Base-by-base conservation (phyloP, 23 red algal species). In the Gracilaria domingensis region DNA sequence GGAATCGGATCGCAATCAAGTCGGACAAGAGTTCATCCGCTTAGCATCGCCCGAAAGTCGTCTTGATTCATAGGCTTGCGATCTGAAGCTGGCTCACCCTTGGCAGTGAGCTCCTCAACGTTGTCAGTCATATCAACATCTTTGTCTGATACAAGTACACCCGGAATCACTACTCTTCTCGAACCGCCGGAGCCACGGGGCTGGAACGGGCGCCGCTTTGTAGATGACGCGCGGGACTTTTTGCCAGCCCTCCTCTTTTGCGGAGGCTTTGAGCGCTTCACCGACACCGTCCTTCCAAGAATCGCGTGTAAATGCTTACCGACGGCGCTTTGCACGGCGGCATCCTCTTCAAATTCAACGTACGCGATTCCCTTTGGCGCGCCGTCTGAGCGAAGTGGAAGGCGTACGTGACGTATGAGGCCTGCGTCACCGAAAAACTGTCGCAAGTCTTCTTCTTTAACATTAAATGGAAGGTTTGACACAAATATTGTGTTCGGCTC, bases 291-390 rank as follows among this genome's bases (percentile, higher is more conserved):
- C 60, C 92, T 83, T 38, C 92, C 92, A 24, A 51, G 62, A 25
- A 94, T 54, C 35, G 69, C 40, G 25, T 82, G 42, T 49, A 47
- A 53, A 74, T 94, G 82, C 36, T 81, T 71, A 8, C 23, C 24
- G 12, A 94, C 49, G 14, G 92, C 82, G 21, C 29, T 8, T 44
- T 87, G 40, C 0, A 88, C 92, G 4, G 58, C 42, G 6, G 20
- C 73, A 9, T 94, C 92, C 7, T 86, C 28, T 8, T 53, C 72
- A 51, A 94, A 88, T 59, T 94, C 83, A 0, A 94, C 54, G 65
- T 94, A 94, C 13, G 92, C 92, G 57, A 94, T 81, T 9, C 92
- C 92, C 49, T 94, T 94, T 40, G 82, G 40, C 66, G 92, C 92
- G 32, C 92, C 92, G 54, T 94, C 92, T 21, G 45, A 65, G 33